A percentile compares a stretch with the other conserved stretches of the same genome.
Evolutionary conservation across 441 rosid genomes (phyloP).

Genomic region (Dalechampia spathulata): DNA sequence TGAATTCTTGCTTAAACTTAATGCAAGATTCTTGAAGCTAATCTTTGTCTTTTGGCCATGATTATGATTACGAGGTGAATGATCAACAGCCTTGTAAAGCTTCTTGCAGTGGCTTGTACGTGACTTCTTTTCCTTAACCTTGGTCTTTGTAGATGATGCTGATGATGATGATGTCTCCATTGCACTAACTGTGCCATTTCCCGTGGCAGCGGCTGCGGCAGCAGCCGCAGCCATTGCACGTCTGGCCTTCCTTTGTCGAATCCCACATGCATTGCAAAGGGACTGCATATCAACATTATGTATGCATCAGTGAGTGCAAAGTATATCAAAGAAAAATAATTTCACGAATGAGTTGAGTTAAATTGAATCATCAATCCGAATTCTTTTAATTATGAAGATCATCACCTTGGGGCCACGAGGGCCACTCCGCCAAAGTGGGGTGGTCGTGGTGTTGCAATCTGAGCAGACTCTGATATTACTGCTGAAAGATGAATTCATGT

Average conservation of each 20-base stretch:
- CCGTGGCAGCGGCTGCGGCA: neutral
- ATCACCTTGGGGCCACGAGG: slow-evolving; percentile 59
- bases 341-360: no score
- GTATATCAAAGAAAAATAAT: no score
- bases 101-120: slow-evolving; percentile 31
- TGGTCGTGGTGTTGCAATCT: slow-evolving; percentile 48
- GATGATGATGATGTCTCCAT: slow-evolving; percentile 1
- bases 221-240: slow-evolving; percentile 41
- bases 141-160: slow-evolving; percentile 12
- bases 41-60: slow-evolving; percentile 19
- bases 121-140: slow-evolving; percentile 34
- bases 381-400: no score
- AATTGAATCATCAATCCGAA: no score
- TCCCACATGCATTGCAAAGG: slow-evolving; percentile 71
- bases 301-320: neutral
- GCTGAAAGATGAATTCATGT: slow-evolving; percentile 8
- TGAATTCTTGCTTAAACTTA: slow-evolving; percentile 29
- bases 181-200: neutral
- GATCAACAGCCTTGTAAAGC: slow-evolving; percentile 18
- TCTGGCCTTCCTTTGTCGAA: slow-evolving; percentile 54
- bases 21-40: slow-evolving; percentile 27
- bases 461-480: slow-evolving; percentile 35
- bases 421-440: slow-evolving; percentile 71
- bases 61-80: neutral
- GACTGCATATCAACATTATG: slow-evolving; percentile 27